Base-by-base conservation (phyloP, 495 filamentous ascomycete species). In the Penicillium desertorum region DNA sequence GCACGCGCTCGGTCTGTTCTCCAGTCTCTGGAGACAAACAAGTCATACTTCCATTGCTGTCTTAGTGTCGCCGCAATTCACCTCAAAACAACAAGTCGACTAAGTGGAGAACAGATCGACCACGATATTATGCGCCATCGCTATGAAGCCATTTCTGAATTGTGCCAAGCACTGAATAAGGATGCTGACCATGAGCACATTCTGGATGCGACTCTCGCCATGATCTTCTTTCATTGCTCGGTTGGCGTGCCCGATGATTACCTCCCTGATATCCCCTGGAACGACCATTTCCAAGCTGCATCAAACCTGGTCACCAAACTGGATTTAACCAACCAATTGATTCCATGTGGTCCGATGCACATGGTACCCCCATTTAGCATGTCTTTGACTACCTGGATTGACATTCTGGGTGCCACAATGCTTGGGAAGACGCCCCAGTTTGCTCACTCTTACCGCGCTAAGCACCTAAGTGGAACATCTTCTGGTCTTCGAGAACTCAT, bases 191-290 rank as follows among this genome's bases (percentile, higher is more conserved):
- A 96, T 70, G 81, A 88, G 45, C 80, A 93, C 65, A 96, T 96
- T 60, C 82, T 98, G 12, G 94, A 98, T 73, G 91, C 94, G 3
- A 92, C 93, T 1, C 79, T 98, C 8, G 94, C 91, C 48, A 92
- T 98, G 85, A 96, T 97, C 58, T 92, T 98, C 77, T 98, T 97
- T 80, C 92, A 96, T 63, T 93, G 89, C 76, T 89, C 89, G 16
- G 92, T 98, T 55, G 94, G 94, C 34, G 79, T 88, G 45, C 83
- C 88, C 4, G 88, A 92, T 63, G 94, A 97, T 63, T 82, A 80
- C 50, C 84, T 98, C 12, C 92, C 91, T 3, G 94, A 98, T 65
- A 96, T 98, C 58, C 88, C 93, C 1, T 98, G 94, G 94, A 87
- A 88, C 72, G 89, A 95, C 64, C 94, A 98, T 77, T 98, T 98